A percentile compares a stretch with the other conserved stretches of the same genome.
Evolutionary conservation across 164 flowering plant genomes (phyloP).

Genomic region (Chimonanthus salicifolius): DNA sequence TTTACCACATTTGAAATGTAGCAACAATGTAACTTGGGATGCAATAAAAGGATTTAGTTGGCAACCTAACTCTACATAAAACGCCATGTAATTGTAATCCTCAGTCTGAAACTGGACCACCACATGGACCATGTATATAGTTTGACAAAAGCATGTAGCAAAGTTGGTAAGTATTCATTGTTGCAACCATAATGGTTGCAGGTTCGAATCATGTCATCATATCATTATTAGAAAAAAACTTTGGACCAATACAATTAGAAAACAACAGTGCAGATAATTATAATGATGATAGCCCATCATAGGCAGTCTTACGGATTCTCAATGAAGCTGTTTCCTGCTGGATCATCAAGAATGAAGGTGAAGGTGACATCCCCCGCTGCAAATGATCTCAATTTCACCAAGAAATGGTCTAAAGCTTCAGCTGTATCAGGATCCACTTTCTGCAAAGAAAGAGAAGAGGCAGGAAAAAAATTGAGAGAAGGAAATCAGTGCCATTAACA

Average conservation of each 20-base stretch:
- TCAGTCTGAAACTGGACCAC: no score
- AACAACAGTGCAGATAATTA: neutral
- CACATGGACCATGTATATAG: no score
- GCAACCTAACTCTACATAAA: no score
- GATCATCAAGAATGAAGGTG: constrained; percentile 89
- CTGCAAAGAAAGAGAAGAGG: constrained; percentile 27
- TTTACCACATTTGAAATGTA: no score
- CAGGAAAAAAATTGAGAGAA: neutral
- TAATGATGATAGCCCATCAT: neutral
- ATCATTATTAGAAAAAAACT: neutral
- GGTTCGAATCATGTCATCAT: no score
- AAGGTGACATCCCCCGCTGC: constrained; percentile 62
- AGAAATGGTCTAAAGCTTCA: constrained; percentile 78
- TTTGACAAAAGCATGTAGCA: no score
- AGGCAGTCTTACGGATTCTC: constrained; percentile 69
- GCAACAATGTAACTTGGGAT: no score
- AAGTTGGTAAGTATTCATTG: no score
- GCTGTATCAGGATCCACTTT: constrained; percentile 82
- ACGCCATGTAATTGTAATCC: no score
- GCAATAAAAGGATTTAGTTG: no score
- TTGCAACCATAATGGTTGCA: no score
- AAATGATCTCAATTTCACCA: constrained; percentile 69
- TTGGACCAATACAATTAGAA: neutral
- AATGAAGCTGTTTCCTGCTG: constrained; percentile 95
- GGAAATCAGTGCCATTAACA: constrained; percentile 2